Conservation (phyloP, 139 green algal genomes). For the Chlamydomonas sphaeroides region DNA sequence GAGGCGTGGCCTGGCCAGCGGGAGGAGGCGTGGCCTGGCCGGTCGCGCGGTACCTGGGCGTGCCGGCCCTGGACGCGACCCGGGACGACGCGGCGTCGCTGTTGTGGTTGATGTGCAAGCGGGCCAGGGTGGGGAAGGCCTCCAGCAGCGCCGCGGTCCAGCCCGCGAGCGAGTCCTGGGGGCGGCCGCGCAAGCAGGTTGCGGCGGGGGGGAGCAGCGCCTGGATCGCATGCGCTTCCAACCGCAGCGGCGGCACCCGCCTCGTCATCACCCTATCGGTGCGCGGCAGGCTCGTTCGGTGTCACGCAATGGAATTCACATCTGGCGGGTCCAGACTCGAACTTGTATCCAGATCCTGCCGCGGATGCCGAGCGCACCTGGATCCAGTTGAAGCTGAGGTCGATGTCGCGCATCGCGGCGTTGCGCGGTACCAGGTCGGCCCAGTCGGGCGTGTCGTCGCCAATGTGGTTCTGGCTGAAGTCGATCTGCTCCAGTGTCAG, state of each 20-base stretch:
- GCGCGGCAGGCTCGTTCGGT: no score
- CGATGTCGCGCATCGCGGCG: slow-evolving; percentile 6
- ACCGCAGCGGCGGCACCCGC: no score
- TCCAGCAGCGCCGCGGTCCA: slow-evolving; percentile 33
- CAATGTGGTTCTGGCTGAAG: slow-evolving; percentile 34
- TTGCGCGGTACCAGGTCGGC: neutral
- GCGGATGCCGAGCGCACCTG: neutral
- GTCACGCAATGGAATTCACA: no score
- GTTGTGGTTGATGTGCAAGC: slow-evolving; percentile 42
- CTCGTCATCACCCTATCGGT: no score
- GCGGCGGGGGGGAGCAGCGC: no score
- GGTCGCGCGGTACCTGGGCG: slow-evolving; percentile 8
- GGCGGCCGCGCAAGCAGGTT: no score
- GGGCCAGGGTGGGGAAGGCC: slow-evolving; percentile 20
- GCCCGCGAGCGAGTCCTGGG: slow-evolving; percentile 19
- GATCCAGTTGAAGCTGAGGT: slow-evolving; percentile 41
- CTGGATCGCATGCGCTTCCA: no score
- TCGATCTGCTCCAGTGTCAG: slow-evolving; percentile 22
- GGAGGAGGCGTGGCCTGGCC: no score
- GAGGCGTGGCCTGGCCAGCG: no score
- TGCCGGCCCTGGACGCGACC: slow-evolving; percentile 7
- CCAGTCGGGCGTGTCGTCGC: slow-evolving; percentile 29
- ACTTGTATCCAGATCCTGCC: no score
- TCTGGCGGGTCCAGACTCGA: no score
- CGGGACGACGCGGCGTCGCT: neutral